A percentile compares a stretch with the other conserved stretches of the same genome.
These are phyloP conservation scores for Rosa chinensis DNA, from an alignment of 306 rosid species.

Conservation along the genomic window DNA sequence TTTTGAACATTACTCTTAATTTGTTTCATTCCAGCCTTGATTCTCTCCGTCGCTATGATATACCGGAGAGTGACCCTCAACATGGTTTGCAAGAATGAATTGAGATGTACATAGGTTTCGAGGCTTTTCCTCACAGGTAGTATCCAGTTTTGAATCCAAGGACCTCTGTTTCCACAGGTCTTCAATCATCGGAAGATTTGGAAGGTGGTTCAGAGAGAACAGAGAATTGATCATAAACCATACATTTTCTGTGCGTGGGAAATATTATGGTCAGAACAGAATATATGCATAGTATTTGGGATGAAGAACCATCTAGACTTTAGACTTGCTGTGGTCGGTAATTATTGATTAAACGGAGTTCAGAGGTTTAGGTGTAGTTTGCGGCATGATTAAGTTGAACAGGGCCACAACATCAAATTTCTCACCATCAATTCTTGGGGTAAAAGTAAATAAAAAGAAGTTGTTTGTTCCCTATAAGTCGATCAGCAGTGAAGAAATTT, in stretches of 20 bases:
- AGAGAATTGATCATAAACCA: not conserved
- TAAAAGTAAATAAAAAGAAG: not conserved
- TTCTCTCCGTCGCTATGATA: conserved; percentile 40
- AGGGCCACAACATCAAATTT: not conserved
- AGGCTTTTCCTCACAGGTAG: not conserved
- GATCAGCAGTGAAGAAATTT: too few species aligned
- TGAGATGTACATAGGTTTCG: not conserved
- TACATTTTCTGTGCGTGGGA: not conserved
- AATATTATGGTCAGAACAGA: not conserved
- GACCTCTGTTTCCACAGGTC: not conserved
- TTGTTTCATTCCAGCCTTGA: conserved; percentile 55
- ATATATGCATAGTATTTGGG: not conserved
- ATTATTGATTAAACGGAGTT: not conserved
- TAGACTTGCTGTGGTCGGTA: not conserved
- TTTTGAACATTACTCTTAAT: conserved; percentile 4
- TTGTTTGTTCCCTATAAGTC: not conserved
- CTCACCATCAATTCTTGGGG: not conserved
- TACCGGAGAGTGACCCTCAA: conserved; percentile 24
- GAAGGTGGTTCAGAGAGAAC: not conserved
- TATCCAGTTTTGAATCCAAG: not conserved
- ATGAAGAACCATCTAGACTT: not conserved
- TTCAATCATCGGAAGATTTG: not conserved
- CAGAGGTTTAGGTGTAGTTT: not conserved
- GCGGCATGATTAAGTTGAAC: not conserved
- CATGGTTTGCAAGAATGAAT: conserved; percentile 22